Evolutionary conservation across 2,329 filamentous ascomycete genomes (phyloP), one percentile per base, ranked within the genome.

Genomic region (Coniochaeta sp.): DNA sequence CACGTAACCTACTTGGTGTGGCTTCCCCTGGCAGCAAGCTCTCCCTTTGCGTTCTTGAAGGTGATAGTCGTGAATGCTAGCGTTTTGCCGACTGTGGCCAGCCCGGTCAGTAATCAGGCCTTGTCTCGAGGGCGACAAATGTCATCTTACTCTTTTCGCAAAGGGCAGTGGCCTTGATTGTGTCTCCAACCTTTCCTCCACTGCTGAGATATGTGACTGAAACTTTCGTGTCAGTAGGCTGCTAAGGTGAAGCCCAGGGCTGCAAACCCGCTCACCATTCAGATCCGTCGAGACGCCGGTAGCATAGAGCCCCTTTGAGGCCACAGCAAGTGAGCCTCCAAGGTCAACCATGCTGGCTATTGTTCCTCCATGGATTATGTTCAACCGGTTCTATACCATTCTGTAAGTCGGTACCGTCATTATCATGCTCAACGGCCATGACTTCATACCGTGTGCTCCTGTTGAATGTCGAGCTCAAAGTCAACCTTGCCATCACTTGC

Each of bases 331-430:
- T 0, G 82, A 86, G 13, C 82, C 82, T 10, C 82, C 82, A 0
- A 86, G 70, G 55, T 86, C 83, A 26, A 86, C 84, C 70, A 91
- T 84, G 63, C 83, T 87, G 3, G 88, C 88, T 26, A 92, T 83
- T 0, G 87, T 89, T 4, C 88, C 88, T 16, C 88, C 88, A 60
- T 92, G 88, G 26, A 91, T 77, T 31, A 86, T 91, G 50, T 83
- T 79, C 0, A 92, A 73, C 1, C 88, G 83, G 63, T 92, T 92
- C 86, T 91, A 26, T 26, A 47, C 28, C 28, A n/a, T 10, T 3
- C n/a, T 10, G 50, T 33, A 8, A 33, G 22, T 12, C 7, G 47
- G 52, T 48, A 49, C 33, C 12, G 16, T 13, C 28, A 40, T 14
- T n/a, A 9, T 6, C 7, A 14, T 33, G 3, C 75, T n/a, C n/a